Evolutionary conservation across 2,329 filamentous ascomycete genomes (phyloP).

Genomic region (Microsporum ferrugineum): DNA sequence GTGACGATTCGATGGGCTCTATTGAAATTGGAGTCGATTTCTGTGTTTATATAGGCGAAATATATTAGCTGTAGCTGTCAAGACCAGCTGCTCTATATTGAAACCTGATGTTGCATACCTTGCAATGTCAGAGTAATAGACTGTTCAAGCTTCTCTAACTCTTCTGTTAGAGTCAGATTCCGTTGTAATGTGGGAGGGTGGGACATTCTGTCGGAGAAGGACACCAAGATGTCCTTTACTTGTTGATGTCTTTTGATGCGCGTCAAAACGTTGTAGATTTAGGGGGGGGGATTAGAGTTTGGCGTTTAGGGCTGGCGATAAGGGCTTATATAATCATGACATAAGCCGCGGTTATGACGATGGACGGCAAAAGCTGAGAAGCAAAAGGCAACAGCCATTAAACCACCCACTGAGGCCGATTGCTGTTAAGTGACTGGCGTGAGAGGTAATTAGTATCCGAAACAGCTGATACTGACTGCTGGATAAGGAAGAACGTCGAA

Average conservation of each 20-base stretch:
- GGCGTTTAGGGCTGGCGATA: not conserved
- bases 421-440: not conserved
- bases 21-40: slow-evolving; percentile 98
- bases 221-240: not conserved
- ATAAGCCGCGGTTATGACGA: not conserved
- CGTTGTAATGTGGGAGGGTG: slow-evolving; percentile 39
- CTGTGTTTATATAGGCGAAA: slow-evolving; percentile 34
- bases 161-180: slow-evolving; percentile 73
- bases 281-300: not conserved
- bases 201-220: slow-evolving; percentile 35
- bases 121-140: slow-evolving; percentile 92
- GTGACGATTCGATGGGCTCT: slow-evolving; percentile 94
- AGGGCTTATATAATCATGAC: not conserved
- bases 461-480: not conserved
- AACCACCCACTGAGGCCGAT: not conserved
- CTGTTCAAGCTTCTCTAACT: slow-evolving; percentile 90
- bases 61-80: not conserved
- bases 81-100: not conserved
- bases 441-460: not conserved
- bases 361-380: not conserved
- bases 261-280: not conserved
- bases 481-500: not conserved
- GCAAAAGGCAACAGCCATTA: not conserved
- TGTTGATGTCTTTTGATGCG: not conserved
- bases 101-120: slow-evolving; percentile 40